These are phyloP conservation scores for Cryptomeria japonica DNA, from an alignment of 75 land plant species.

Conservation along the genomic window DNA sequence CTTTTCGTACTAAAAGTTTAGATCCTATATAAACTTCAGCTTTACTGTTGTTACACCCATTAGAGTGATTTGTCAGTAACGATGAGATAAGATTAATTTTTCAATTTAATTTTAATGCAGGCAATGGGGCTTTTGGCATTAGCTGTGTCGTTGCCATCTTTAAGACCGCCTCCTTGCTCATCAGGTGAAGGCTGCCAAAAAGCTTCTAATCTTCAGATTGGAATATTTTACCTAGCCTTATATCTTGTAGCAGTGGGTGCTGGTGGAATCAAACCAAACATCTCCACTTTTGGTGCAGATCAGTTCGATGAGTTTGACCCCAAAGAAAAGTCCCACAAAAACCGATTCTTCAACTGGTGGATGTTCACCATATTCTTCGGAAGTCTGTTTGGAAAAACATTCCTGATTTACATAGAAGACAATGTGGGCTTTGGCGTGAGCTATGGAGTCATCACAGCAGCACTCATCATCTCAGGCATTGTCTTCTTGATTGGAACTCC, in stretches of 20 bases:
- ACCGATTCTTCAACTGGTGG: constrained; percentile 86
- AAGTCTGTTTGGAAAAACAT: no score
- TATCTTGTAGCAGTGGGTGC: constrained; percentile 89
- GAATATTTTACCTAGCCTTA: constrained; percentile 28
- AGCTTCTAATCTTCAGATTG: constrained; percentile 59
- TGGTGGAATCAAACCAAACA: constrained; percentile 95
- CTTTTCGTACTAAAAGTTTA: no score
- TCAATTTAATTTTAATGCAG: constrained; percentile 9
- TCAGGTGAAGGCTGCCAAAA: constrained; percentile 38
- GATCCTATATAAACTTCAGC: no score
- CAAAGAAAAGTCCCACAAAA: constrained; percentile 78
- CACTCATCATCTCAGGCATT: constrained; percentile 44
- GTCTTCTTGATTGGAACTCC: constrained; percentile 73
- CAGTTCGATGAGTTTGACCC: constrained; percentile 43
- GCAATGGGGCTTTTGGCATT: constrained; percentile 72
- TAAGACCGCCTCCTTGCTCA: constrained; percentile 56
- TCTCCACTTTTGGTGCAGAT: constrained; percentile 80
- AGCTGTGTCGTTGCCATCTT: constrained; percentile 68
- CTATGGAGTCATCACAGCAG: constrained; percentile 27
- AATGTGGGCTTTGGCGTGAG: constrained; percentile 15
- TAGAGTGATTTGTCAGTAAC: constrained; percentile 15
- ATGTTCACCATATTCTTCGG: background rate
- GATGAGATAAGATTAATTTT: constrained; percentile 4
- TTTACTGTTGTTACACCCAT: no score
- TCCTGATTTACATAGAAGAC: no score